phyloP scores from a whole-genome alignment of 179 eudicot genomes.

The Beta lomatogona region DNA sequence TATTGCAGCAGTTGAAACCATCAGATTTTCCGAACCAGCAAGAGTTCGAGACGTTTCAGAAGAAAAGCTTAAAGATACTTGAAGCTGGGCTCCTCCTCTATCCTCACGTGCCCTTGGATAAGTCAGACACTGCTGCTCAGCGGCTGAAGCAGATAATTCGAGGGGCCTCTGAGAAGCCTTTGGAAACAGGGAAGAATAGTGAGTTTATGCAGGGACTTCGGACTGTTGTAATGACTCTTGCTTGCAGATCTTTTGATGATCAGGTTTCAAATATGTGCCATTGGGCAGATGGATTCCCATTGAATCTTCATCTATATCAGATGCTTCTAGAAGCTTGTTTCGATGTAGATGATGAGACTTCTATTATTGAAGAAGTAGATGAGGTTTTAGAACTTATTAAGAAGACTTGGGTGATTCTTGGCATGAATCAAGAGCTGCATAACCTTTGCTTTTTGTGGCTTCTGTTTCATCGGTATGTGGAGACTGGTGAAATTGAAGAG shows the following conservation, averaged over 20 bases:
- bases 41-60: constrained; percentile 81
- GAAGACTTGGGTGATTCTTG: constrained; percentile 86
- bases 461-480: constrained; percentile 61
- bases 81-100: constrained; percentile 85
- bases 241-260: constrained; percentile 77
- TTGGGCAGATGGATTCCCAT: constrained; percentile 97
- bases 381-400: constrained; percentile 81
- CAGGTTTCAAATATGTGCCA: constrained; percentile 62
- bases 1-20: constrained; percentile 74
- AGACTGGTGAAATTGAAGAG: constrained; percentile 68
- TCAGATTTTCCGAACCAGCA: constrained; percentile 72
- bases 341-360: constrained; percentile 67
- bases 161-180: constrained; percentile 52
- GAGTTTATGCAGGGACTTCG: constrained; percentile 70
- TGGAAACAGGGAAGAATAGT: constrained; percentile 74
- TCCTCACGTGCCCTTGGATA: constrained; percentile 68
- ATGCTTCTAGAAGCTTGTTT: constrained; percentile 83
- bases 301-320: constrained; percentile 75
- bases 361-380: constrained; percentile 80
- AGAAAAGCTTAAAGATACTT: constrained; percentile 70
- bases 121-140: constrained; percentile 52
- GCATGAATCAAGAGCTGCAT: constrained; percentile 69
- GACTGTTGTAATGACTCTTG: constrained; percentile 59
- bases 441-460: constrained; percentile 87
- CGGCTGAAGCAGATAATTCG: constrained; percentile 64